Percentiles rank a stretch among this genome's conserved stretches.
These are phyloP conservation scores for Trypanosoma platydactyli DNA, from an alignment of 208 protist species.

Conservation along the genomic window DNA sequence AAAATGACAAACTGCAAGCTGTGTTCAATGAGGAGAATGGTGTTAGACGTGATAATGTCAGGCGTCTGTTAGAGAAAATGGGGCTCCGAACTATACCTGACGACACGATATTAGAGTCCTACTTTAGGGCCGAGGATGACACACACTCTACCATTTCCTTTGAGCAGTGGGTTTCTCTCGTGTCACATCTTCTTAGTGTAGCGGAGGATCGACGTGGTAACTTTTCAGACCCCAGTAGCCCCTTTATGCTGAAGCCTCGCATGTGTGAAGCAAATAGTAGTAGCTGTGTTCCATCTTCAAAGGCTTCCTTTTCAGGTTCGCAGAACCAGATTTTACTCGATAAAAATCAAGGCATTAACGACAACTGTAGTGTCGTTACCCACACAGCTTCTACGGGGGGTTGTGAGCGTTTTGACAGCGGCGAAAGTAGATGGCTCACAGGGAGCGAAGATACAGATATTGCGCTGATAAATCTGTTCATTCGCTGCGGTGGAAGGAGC, in stretches of 20 bases:
- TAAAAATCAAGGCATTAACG: neutral
- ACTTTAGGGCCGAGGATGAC: slow-evolving; percentile 8
- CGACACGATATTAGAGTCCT: slow-evolving; percentile 7
- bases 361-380: neutral
- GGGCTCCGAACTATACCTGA: slow-evolving; percentile 4
- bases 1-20: neutral
- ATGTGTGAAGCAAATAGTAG: neutral
- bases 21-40: slow-evolving; percentile 5
- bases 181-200: slow-evolving; percentile 5
- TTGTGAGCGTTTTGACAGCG: neutral
- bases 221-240: neutral
- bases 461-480: slow-evolving; percentile 28
- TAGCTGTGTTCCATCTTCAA: neutral
- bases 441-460: slow-evolving; percentile 11
- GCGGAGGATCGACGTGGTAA: neutral
- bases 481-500: slow-evolving; percentile 23
- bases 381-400: neutral
- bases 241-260: neutral
- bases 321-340: neutral
- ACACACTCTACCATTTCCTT: neutral
- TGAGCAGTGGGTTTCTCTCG: slow-evolving; percentile 17
- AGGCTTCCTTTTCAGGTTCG: too few species aligned
- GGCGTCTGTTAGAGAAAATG: slow-evolving; percentile 14
- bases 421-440: slow-evolving; percentile 10
- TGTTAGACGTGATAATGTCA: slow-evolving; percentile 21